Percentiles rank a stretch among this genome's conserved stretches.
Evolutionary conservation across 1,284 basidiomycete species (phyloP).

Genomic region (Irpex lacteus): DNA sequence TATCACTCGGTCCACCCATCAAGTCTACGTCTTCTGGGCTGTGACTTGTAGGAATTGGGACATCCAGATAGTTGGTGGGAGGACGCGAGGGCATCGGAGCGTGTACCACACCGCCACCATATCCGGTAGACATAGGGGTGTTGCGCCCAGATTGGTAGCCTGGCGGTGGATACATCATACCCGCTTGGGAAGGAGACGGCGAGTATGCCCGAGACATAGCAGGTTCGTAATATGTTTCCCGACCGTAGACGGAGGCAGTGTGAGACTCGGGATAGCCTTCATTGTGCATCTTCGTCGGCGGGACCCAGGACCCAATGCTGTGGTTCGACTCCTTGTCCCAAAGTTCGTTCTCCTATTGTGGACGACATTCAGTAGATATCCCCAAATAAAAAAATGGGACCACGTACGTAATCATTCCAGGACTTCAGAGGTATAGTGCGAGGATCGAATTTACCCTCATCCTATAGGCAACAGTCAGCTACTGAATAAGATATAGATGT

Average conservation of each 20-base stretch:
- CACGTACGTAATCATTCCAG: constrained; percentile 86
- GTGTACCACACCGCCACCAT: constrained; percentile 20
- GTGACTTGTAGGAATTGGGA: constrained; percentile 52
- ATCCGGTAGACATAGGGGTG: constrained; percentile 48
- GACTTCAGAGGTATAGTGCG: constrained; percentile 90
- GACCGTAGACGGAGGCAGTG: constrained; percentile 75
- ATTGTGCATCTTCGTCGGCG: constrained; percentile 63
- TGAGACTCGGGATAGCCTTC: constrained; percentile 73
- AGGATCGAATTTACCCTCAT: constrained; percentile 97
- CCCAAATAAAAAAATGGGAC: constrained; percentile 20
- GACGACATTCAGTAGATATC: constrained; percentile 4
- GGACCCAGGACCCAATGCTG: constrained; percentile 84
- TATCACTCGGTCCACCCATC: constrained; percentile 53
- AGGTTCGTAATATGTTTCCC: constrained; percentile 78
- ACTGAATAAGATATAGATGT: not conserved
- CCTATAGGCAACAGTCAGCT: constrained; percentile 44
- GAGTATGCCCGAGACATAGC: constrained; percentile 54
- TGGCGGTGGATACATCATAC: constrained; percentile 41
- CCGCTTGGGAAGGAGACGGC: constrained; percentile 63
- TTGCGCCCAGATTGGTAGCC: constrained; percentile 79
- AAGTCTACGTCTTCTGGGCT: constrained; percentile 52
- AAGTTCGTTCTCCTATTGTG: constrained; percentile 80
- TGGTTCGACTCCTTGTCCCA: constrained; percentile 97
- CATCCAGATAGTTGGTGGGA: constrained; percentile 71
- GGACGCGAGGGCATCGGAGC: constrained; percentile 68